Conservation (phyloP, 176 grass and related monocot genomes). For the Echinochloa phyllopogon region DNA sequence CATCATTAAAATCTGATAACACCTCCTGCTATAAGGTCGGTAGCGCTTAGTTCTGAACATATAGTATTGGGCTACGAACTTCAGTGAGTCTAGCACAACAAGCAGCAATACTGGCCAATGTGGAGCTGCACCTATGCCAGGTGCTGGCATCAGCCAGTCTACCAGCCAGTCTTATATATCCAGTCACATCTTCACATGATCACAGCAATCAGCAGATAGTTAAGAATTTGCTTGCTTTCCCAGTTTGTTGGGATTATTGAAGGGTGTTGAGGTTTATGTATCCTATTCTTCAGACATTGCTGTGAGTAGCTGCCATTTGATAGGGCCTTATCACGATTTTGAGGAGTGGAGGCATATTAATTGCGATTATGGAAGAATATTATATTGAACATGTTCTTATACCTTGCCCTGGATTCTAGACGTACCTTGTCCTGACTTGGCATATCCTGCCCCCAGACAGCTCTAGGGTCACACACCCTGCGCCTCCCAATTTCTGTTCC, state of each 20-base stretch:
- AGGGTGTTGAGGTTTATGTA: neutral
- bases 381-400: neutral
- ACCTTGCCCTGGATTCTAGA: neutral
- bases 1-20: neutral
- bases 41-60: neutral
- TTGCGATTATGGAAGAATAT: neutral
- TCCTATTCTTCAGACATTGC: neutral
- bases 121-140: neutral
- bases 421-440: neutral
- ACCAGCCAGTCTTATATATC: neutral
- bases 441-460: neutral
- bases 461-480: neutral
- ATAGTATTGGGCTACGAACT: neutral
- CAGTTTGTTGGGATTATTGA: neutral
- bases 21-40: neutral
- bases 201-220: neutral
- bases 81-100: neutral
- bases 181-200: neutral
- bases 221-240: constrained; percentile 2
- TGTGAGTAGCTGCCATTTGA: neutral
- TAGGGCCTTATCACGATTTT: neutral
- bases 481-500: constrained; percentile 8
- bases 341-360: neutral
- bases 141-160: neutral
- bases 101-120: neutral